These are phyloP conservation scores for Setaria italica DNA, from an alignment of 202 grass and related monocot species.

Conservation along the genomic window DNA sequence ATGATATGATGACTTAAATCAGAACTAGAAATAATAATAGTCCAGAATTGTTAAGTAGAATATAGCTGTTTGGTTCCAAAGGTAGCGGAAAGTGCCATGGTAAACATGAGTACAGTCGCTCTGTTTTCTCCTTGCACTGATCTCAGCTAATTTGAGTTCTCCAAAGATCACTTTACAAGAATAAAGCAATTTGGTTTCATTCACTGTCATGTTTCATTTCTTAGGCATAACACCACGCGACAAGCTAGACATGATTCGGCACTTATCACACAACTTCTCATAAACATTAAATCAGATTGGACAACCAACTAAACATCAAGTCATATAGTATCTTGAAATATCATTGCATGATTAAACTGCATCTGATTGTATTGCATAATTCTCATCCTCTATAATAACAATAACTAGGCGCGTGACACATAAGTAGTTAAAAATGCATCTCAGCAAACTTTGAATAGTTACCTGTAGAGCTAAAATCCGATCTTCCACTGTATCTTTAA, in stretches of 20 bases:
- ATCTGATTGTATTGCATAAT: background rate
- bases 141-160: too few relatives aligned
- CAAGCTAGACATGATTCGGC: background rate
- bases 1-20: constrained; percentile 10
- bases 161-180: background rate
- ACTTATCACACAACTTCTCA: constrained; percentile 6
- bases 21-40: background rate
- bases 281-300: background rate
- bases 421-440: background rate
- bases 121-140: too few relatives aligned
- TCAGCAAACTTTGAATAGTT: constrained; percentile 10
- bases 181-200: background rate
- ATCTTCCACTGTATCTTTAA: constrained; percentile 91
- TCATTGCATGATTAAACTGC: constrained; percentile 4
- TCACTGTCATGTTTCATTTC: background rate
- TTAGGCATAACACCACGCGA: background rate
- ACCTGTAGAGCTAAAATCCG: constrained; percentile 98
- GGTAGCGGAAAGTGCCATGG: too few relatives aligned
- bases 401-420: background rate
- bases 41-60: background rate
- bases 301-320: constrained; percentile 10
- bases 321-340: too few relatives aligned
- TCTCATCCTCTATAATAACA: constrained; percentile 9
- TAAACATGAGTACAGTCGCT: too few relatives aligned
- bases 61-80: too few relatives aligned